These are phyloP conservation scores for Clonostachys solani DNA, from an alignment of 2,329 filamentous ascomycete species.

Conservation along the genomic window DNA sequence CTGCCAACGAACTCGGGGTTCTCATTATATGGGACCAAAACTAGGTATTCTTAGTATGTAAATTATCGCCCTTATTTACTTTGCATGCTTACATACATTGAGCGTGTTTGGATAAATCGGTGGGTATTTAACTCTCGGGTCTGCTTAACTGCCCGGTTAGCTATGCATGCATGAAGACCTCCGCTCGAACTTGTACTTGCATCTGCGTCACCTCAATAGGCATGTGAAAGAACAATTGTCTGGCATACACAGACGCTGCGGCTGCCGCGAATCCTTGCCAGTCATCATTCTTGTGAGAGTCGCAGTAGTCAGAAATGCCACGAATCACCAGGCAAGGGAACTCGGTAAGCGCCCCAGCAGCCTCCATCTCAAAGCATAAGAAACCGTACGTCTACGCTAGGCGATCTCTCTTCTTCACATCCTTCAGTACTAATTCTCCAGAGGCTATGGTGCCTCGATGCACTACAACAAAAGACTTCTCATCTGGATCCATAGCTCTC, in stretches of 20 bases:
- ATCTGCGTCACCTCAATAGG: background rate
- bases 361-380: conserved; percentile 20
- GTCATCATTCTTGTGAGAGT: conserved; percentile 24
- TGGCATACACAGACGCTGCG: conserved; percentile 16
- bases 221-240: background rate
- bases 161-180: too few species aligned
- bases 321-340: conserved; percentile 24
- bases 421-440: conserved; percentile 7
- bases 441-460: conserved; percentile 11
- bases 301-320: conserved; percentile 27
- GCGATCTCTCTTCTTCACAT: conserved; percentile 6
- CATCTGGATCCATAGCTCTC: conserved; percentile 3
- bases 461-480: conserved; percentile 5
- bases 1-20: too few species aligned
- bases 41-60: too few species aligned
- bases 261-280: conserved; percentile 27
- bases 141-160: too few species aligned
- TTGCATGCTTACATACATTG: too few species aligned
- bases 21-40: too few species aligned
- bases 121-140: too few species aligned
- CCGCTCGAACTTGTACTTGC: background rate
- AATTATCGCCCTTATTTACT: too few species aligned
- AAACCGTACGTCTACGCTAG: conserved; percentile 7
- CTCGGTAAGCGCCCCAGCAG: conserved; percentile 8
- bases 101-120: too few species aligned